Percentiles rank a stretch among this genome's conserved stretches.
Evolutionary conservation across 352 stramenopile genomes (phyloP).

Genomic region (Phytophthora crassamura): DNA sequence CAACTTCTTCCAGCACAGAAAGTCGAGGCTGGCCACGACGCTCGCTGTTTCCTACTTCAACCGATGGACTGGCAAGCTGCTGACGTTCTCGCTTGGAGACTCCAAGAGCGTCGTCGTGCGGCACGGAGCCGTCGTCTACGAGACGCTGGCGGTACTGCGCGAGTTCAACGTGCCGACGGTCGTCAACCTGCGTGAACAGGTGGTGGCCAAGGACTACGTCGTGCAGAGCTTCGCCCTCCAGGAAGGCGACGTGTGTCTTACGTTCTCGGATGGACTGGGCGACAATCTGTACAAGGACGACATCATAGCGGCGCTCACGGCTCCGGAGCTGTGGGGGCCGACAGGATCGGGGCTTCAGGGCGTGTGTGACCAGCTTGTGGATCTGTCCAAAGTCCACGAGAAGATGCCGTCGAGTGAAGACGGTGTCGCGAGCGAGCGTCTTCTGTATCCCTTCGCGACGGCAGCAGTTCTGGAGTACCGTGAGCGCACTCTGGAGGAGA

Average conservation of each 20-base stretch:
- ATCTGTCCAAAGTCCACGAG: constrained; percentile 48
- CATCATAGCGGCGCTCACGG: constrained; percentile 38
- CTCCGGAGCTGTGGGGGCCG: constrained; percentile 31
- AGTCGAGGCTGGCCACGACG: constrained; percentile 72
- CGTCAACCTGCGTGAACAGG: constrained; percentile 63
- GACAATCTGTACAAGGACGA: constrained; percentile 88
- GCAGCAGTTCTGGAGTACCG: constrained; percentile 71
- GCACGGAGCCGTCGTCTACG: constrained; percentile 57
- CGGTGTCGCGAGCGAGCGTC: not conserved
- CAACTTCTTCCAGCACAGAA: constrained; percentile 62
- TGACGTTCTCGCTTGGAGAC: constrained; percentile 80
- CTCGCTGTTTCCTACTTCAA: constrained; percentile 80
- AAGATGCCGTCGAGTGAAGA: constrained; percentile 11
- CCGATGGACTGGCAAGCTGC: constrained; percentile 60
- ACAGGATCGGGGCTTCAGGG: constrained; percentile 42
- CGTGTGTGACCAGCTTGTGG: constrained; percentile 62
- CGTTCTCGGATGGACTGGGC: constrained; percentile 78
- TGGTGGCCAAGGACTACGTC: constrained; percentile 64
- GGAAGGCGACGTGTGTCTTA: constrained; percentile 65
- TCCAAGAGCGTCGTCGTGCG: constrained; percentile 77
- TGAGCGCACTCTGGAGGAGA: constrained; percentile 54
- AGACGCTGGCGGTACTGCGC: constrained; percentile 68
- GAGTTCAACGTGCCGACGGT: constrained; percentile 87
- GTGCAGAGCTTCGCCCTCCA: constrained; percentile 72
- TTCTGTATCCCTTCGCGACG: constrained; percentile 71